A percentile compares a stretch with the other conserved stretches of the same genome.
Evolutionary conservation across 2,329 filamentous ascomycete genomes (phyloP).

Genomic region (Teratosphaeria gauchensis): DNA sequence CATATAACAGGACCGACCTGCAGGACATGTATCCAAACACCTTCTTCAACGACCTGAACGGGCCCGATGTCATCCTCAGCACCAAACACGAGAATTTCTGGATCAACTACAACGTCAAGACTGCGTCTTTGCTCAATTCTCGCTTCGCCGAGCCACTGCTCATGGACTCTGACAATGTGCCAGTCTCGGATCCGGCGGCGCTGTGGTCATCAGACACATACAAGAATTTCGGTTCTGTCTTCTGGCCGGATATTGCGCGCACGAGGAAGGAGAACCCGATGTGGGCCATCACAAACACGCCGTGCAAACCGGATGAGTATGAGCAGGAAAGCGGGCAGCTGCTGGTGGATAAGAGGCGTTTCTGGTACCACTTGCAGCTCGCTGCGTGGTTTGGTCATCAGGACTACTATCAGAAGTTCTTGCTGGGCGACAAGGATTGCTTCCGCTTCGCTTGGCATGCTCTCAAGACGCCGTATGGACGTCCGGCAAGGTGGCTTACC

Average conservation of each 20-base stretch:
- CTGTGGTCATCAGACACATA: slow-evolving; percentile 22
- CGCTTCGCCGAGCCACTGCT: slow-evolving; percentile 28
- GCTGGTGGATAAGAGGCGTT: slow-evolving; percentile 27
- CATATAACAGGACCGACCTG: slow-evolving; percentile 9
- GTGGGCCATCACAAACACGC: slow-evolving; percentile 30
- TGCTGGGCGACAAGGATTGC: slow-evolving; percentile 31
- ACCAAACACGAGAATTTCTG: slow-evolving; percentile 10
- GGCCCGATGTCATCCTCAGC: slow-evolving; percentile 11
- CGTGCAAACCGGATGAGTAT: slow-evolving; percentile 27
- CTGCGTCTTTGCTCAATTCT: slow-evolving; percentile 27
- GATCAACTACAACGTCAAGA: slow-evolving; percentile 27
- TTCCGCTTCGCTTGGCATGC: slow-evolving; percentile 29
- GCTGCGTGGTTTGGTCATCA: slow-evolving; percentile 24
- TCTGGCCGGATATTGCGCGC: slow-evolving; percentile 31
- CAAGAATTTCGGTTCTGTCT: slow-evolving; percentile 24
- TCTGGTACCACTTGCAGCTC: slow-evolving; percentile 30
- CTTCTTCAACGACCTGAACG: slow-evolving; percentile 23
- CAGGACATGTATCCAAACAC: slow-evolving; percentile 12
- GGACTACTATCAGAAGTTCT: slow-evolving; percentile 18
- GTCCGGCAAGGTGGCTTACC: slow-evolving; percentile 23
- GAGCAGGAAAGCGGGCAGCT: slow-evolving; percentile 29
- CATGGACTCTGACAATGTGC: slow-evolving; percentile 30
- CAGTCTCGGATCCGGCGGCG: slow-evolving; percentile 20
- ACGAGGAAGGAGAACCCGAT: slow-evolving; percentile 22
- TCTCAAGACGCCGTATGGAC: slow-evolving; percentile 24